Conservation (phyloP, 768 basidiomycete genomes). For the Tylopilus sp. region DNA sequence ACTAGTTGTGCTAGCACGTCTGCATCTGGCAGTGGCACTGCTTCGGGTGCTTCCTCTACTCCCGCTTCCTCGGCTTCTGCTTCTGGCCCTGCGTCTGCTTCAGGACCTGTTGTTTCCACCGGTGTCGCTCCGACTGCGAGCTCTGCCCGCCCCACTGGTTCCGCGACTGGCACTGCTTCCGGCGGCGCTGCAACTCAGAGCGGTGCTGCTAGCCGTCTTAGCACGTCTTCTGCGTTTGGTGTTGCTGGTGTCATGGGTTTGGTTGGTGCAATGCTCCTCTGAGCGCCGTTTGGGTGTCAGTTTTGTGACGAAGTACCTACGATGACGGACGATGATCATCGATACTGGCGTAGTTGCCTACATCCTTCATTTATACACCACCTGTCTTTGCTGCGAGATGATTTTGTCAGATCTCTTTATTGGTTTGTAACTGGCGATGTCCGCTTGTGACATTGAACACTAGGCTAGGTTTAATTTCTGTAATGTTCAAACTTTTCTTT, state of each 20-base stretch:
- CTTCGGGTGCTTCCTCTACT: background rate
- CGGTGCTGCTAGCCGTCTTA: constrained; percentile 33
- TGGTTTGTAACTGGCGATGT: constrained; percentile 21
- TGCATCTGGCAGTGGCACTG: constrained; percentile 5
- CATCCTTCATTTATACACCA: constrained; percentile 15
- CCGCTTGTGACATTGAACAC: constrained; percentile 1
- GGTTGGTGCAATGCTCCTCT: constrained; percentile 48
- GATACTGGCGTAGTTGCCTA: constrained; percentile 7
- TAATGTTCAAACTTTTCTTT: background rate
- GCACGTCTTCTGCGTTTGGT: constrained; percentile 36
- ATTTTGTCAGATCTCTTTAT: constrained; percentile 4
- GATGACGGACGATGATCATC: constrained; percentile 16
- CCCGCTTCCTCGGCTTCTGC: background rate
- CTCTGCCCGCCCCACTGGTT: background rate
- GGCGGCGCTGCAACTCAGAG: constrained; percentile 22
- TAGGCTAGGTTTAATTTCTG: background rate
- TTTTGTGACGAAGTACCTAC: constrained; percentile 5
- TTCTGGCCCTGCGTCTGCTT: background rate
- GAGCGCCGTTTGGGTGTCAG: constrained; percentile 10
- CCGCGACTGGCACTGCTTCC: constrained; percentile 20
- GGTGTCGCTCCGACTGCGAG: background rate
- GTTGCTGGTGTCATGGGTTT: constrained; percentile 50
- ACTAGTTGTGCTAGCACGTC: constrained; percentile 27
- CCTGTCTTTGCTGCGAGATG: constrained; percentile 16
- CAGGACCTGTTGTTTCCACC: constrained; percentile 6